phyloP scores from a whole-genome alignment of 192 early-diverging fungal species.

The Fimicolochytrium jonesii region DNA sequence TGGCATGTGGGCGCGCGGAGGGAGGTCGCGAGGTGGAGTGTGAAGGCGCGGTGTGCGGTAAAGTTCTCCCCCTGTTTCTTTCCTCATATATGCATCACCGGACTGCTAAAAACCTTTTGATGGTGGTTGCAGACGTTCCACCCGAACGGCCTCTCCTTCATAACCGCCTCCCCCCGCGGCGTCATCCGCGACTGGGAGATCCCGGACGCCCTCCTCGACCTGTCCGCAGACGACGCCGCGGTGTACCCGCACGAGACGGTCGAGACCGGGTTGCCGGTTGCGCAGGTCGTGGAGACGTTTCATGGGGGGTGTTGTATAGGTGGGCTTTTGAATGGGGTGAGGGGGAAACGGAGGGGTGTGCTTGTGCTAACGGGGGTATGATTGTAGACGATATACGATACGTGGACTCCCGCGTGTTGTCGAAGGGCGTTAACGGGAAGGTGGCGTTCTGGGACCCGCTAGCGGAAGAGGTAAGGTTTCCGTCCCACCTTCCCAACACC shows the following conservation, averaged over 20 bases:
- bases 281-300: neutral
- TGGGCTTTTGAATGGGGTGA: neutral
- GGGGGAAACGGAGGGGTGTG: too few relatives aligned
- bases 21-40: constrained; percentile 44
- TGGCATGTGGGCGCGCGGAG: constrained; percentile 72
- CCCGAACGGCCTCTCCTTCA: constrained; percentile 56
- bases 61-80: too few relatives aligned
- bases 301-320: neutral
- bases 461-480: constrained; percentile 29
- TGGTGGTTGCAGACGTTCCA: constrained; percentile 50
- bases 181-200: constrained; percentile 53
- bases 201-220: constrained; percentile 30
- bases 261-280: neutral
- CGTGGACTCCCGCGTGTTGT: constrained; percentile 60
- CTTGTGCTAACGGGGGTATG: too few relatives aligned
- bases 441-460: constrained; percentile 73
- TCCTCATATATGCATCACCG: neutral
- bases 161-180: constrained; percentile 48
- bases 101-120: neutral
- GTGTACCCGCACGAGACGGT: neutral
- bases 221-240: constrained; percentile 16
- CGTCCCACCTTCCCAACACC: too few relatives aligned
- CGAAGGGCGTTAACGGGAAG: constrained; percentile 70
- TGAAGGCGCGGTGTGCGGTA: neutral
- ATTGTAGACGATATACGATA: constrained; percentile 67